Evolutionary conservation across 106 monocot species (phyloP), one percentile per base, ranked within the genome.

Genomic region (Allium cepa): DNA sequence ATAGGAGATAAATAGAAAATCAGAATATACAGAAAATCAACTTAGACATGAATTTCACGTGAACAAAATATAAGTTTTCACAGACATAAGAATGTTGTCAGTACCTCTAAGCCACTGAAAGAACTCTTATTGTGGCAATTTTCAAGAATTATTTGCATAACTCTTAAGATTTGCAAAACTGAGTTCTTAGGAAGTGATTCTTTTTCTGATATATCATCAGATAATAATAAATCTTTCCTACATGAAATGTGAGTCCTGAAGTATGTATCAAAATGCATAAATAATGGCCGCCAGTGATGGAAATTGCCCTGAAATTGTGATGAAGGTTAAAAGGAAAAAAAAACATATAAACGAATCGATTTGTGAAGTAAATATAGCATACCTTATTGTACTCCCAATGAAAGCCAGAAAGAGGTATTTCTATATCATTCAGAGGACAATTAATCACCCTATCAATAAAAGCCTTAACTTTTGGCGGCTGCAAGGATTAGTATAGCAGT

Each of bases 401-500:
- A 72, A 99, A 99, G 64, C 99, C 93, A n/a, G 99, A 99, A 68
- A 99, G 87, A 46, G 93, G 93, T 71, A 93, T 90, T 13, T 87
- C 99, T 59, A 99, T 90, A 77, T 93, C 99, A 77, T 85, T 86
- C 69, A 99, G 75, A 15, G 99, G 99, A 68, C 87, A 77, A 56
- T 90, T 93, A 53, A 99, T 93, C 69, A 99, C 99, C 74, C 90
- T 82, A 55, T 99, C 87, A 83, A 99, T 99, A 56, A 99, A 99
- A 47, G 80, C 84, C 76, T 99, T 99, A 66, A 90, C 87, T 75
- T 87, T 79, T 58, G 83, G 81, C 10, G 93, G 87, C 99, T 99
- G 87, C 76, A 83, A 61, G 50, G 11, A 66, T 62, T 73, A 64
- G 71, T 62, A 69, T 36, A 60, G 14, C 58, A 17, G 56, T 72